phyloP scores from a whole-genome alignment of 192 early-diverging fungal species.

The Entomortierella lignicola region DNA sequence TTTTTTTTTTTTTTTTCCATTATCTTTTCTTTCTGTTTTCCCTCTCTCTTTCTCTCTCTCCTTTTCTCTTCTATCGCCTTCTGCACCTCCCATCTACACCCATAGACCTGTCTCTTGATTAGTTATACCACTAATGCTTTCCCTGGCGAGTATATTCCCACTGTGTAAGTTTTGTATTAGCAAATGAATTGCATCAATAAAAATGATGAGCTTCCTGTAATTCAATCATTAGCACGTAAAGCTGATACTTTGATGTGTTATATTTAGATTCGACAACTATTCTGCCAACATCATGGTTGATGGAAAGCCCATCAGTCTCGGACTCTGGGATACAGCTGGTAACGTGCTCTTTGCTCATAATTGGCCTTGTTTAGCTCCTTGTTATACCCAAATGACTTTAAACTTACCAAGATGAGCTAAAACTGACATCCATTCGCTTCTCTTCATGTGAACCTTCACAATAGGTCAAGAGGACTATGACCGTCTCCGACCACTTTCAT shows the following conservation, averaged over 20 bases:
- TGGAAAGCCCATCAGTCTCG: slow-evolving; percentile 97
- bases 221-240: background rate
- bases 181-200: background rate
- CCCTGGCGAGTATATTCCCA: slow-evolving; percentile 99
- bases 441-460: background rate
- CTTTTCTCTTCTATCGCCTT: slow-evolving; percentile 57
- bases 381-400: background rate
- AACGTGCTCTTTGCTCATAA: background rate
- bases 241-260: background rate
- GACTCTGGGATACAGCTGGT: slow-evolving; percentile 98
- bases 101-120: slow-evolving; percentile 98
- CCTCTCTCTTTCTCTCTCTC: slow-evolving; percentile 1
- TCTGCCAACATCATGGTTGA: slow-evolving; percentile 99
- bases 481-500: slow-evolving; percentile 95
- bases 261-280: slow-evolving; percentile 94
- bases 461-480: slow-evolving; percentile 94
- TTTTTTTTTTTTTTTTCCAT: too few species aligned
- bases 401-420: background rate
- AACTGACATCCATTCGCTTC: background rate
- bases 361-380: background rate
- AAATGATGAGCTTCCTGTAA: background rate
- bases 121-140: slow-evolving; percentile 99
- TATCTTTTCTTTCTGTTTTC: background rate
- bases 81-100: slow-evolving; percentile 88
- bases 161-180: slow-evolving; percentile 80